These are phyloP conservation scores for Rhodamnia rubescens DNA, from an alignment of 345 rosid species.

Conservation along the genomic window DNA sequence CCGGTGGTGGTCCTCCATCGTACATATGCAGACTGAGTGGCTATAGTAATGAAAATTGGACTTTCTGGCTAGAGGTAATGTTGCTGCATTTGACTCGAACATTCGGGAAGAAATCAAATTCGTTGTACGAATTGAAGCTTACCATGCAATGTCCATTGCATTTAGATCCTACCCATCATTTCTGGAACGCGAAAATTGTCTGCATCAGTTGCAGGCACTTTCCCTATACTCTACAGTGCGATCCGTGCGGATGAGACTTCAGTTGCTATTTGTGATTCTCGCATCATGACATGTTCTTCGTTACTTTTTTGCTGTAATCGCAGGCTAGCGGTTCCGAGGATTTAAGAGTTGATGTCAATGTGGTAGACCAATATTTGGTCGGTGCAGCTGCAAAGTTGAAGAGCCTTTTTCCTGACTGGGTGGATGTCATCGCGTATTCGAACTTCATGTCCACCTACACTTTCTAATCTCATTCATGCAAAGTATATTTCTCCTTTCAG, in stretches of 20 bases:
- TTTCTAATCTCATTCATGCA: slow-evolving; percentile 21
- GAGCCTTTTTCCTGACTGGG: slow-evolving; percentile 74
- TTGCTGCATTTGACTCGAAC: background rate
- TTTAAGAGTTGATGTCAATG: slow-evolving; percentile 64
- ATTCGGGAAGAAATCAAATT: background rate
- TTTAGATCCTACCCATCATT: background rate
- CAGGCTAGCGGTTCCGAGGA: slow-evolving; percentile 49
- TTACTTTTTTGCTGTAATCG: background rate
- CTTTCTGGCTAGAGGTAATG: slow-evolving; percentile 83
- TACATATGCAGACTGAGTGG: slow-evolving; percentile 85
- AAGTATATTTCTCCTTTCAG: background rate
- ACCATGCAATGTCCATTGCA: background rate
- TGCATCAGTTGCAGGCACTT: background rate
- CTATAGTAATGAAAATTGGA: slow-evolving; percentile 59
- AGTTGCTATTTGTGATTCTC: background rate
- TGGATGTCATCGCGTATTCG: slow-evolving; percentile 59
- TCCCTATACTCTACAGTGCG: background rate
- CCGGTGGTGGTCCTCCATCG: slow-evolving; percentile 65
- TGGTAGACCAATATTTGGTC: slow-evolving; percentile 66
- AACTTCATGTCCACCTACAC: slow-evolving; percentile 62
- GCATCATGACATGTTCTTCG: background rate
- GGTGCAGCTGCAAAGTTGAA: slow-evolving; percentile 52
- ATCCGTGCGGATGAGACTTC: background rate
- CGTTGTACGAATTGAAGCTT: background rate
- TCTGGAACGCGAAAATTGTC: background rate